Evolutionary conservation across 2,329 filamentous ascomycete genomes (phyloP).

Genomic region (Lithohypha guttulata): DNA sequence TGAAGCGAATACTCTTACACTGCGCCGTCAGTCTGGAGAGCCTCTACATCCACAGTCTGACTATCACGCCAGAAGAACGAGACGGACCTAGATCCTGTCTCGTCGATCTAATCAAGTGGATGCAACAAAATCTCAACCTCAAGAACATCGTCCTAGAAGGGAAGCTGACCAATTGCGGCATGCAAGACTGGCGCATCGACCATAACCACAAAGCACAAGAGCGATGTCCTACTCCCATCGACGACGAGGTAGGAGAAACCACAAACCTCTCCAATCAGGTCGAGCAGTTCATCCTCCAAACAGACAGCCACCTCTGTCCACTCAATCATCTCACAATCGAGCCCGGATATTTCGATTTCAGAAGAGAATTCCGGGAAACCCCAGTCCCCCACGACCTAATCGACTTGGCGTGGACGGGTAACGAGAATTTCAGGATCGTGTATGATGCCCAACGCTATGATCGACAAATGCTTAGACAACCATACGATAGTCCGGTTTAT

Average conservation of each 20-base stretch:
- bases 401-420: background rate
- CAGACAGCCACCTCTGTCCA: conserved; percentile 11
- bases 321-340: conserved; percentile 18
- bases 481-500: background rate
- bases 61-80: background rate
- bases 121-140: conserved; percentile 17
- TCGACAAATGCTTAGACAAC: background rate
- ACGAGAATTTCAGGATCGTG: background rate
- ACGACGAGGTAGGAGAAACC: too few species aligned
- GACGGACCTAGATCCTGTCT: conserved; percentile 19
- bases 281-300: conserved; percentile 7
- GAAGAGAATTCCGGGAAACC: background rate
- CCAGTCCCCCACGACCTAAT: background rate
- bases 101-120: conserved; percentile 18
- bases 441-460: background rate
- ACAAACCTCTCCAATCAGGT: conserved; percentile 17
- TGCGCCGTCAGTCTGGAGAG: background rate
- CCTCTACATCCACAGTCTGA: background rate
- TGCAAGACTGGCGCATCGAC: conserved; percentile 10
- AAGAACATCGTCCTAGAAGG: conserved; percentile 13
- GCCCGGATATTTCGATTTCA: conserved; percentile 13
- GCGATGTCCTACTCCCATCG: too few species aligned
- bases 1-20: background rate
- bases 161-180: conserved; percentile 20
- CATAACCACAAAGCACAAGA: background rate